Evolutionary conservation across 2,329 filamentous ascomycete species (phyloP), one percentile per base, ranked within the genome.

Genomic region (Arthrocladium fulminans): DNA sequence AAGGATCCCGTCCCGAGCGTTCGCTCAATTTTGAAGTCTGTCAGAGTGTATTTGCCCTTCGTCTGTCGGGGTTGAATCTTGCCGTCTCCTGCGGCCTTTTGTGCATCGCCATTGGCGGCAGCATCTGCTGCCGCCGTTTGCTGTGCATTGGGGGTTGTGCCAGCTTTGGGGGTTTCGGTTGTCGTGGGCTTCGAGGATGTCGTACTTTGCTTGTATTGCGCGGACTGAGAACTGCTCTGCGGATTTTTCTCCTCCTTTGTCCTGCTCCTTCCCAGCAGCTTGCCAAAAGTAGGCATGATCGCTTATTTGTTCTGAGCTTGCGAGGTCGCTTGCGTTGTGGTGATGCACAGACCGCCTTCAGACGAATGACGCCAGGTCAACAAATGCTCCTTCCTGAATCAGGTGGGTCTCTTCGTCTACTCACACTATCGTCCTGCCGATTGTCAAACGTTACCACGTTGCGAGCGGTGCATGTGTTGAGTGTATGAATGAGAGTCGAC

Each of bases 1-100:
- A 98, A 98, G 67, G 89, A 96, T 62, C 92, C 92, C 27, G 92
- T 98, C 45, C 92, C 92, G 54, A 98, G 75, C 30, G 92, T 98
- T 60, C 92, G 80, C 70, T 89, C 79, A 56, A 98, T 83, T 53
- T 83, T 76, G 63, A 98, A 98, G 71, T 98, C 92, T 51, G 74
- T 76, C 56, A 98, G 78, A 35, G 88, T 89, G 70, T 98, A 98
- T 76, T 97, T 97, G 57, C 92, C 92, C 75, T 95, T 96, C 54
- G 90, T 96, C 63, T 86, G 80, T 60, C 89, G 71, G 34, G 67
- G 55, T 37, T 62, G 51, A 65, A 64, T 51, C 58, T 61, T 57
- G 65, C 53, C 37, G 5, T 57, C 62, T 54, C 60, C 65, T 45
- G 52, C 54, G 51, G 53, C 20, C 40, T 49, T 48, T 41, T 41